phyloP scores from a whole-genome alignment of 179 eudicot genomes.

The Carnegiea gigantea region DNA sequence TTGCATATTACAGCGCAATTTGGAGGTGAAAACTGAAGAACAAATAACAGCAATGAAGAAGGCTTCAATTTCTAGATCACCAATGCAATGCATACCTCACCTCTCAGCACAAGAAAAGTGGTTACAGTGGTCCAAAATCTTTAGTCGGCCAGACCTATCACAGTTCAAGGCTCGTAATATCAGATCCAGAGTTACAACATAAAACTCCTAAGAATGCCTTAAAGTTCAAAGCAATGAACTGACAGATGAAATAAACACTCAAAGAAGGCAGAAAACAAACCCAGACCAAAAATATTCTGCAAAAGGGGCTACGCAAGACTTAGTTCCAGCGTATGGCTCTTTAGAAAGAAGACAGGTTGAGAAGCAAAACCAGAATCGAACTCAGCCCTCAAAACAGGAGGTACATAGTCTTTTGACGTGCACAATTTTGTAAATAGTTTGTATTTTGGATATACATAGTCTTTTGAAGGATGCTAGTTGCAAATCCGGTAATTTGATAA shows the following conservation, averaged over 20 bases:
- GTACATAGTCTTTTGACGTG: too few species aligned
- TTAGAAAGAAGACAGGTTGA: neutral
- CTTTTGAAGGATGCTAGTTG: too few species aligned
- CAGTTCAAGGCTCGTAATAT: neutral
- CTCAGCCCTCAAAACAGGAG: neutral
- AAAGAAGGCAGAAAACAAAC: neutral
- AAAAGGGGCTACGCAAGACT: neutral
- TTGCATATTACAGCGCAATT: neutral
- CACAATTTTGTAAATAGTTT: too few species aligned
- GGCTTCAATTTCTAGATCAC: neutral
- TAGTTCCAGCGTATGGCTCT: neutral
- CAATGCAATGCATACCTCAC: slow-evolving; percentile 15
- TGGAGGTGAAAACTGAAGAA: neutral
- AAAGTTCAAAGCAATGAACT: neutral
- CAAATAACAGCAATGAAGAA: neutral
- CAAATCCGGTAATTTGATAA: too few species aligned
- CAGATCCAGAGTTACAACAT: neutral
- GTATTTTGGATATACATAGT: too few species aligned
- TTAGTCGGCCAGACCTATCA: slow-evolving; percentile 53
- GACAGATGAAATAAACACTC: neutral
- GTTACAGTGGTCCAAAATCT: slow-evolving; percentile 47
- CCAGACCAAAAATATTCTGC: neutral
- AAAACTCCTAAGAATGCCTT: neutral
- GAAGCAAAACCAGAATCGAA: neutral
- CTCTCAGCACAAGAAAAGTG: neutral